A percentile compares a stretch with the other conserved stretches of the same genome.
phyloP scores from a whole-genome alignment of 2,329 filamentous ascomycete genomes.

The Chaetomium olivaceum region DNA sequence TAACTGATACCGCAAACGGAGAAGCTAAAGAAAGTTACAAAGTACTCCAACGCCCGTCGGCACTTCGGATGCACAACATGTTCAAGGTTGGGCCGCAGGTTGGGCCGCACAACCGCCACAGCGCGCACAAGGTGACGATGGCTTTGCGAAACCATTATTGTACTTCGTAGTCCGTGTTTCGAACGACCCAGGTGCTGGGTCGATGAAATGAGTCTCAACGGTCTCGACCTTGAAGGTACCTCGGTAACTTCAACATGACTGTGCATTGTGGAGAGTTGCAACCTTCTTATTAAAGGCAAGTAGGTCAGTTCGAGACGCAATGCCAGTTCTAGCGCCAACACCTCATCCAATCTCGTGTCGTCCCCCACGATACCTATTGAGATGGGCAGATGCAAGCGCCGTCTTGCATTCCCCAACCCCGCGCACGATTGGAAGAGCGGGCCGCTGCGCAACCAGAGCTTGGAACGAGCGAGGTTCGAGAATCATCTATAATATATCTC shows the following conservation, averaged over 20 bases:
- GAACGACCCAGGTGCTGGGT: background rate
- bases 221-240: background rate
- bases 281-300: background rate
- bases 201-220: background rate
- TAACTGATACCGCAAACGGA: background rate
- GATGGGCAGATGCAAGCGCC: slow-evolving; percentile 18
- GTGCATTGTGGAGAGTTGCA: background rate
- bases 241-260: background rate
- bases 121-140: slow-evolving; percentile 1
- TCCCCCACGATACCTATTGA: background rate
- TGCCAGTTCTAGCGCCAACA: background rate
- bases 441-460: slow-evolving; percentile 8
- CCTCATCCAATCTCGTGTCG: background rate
- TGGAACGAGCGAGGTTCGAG: slow-evolving; percentile 7
- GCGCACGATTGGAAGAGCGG: slow-evolving; percentile 2
- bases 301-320: background rate
- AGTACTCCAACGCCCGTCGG: slow-evolving; percentile 1
- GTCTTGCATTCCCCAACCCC: background rate
- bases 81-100: slow-evolving; percentile 27
- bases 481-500: slow-evolving; percentile 8
- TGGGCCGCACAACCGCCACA: slow-evolving; percentile 22
- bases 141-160: background rate
- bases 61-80: slow-evolving; percentile 23
- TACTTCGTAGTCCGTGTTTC: background rate
- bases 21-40: background rate